Percentiles rank a stretch among this genome's conserved stretches.
These are phyloP conservation scores for Nannizziopsis barbatae DNA, from an alignment of 2,329 filamentous ascomycete species.

Conservation along the genomic window DNA sequence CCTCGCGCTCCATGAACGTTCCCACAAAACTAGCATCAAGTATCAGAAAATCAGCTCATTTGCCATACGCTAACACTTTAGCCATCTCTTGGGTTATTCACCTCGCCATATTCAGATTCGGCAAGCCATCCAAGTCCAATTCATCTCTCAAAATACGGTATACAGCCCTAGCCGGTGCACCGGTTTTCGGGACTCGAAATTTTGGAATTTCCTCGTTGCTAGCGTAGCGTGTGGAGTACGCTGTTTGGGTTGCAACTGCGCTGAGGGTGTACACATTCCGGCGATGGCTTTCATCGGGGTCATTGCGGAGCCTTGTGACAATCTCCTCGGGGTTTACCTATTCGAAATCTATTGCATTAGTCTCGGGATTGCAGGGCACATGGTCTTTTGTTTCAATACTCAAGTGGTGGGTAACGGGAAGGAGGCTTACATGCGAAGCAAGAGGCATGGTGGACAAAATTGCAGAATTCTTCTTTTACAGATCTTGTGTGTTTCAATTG, in stretches of 20 bases:
- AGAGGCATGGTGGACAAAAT: slow-evolving; percentile 6
- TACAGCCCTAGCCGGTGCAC: slow-evolving; percentile 45
- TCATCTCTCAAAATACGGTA: slow-evolving; percentile 56
- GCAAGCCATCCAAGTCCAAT: slow-evolving; percentile 53
- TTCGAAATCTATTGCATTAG: not conserved
- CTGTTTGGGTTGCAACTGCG: slow-evolving; percentile 20
- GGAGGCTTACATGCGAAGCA: slow-evolving; percentile 9
- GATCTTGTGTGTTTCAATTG: not conserved
- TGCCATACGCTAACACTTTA: not conserved
- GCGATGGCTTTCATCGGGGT: slow-evolving; percentile 20
- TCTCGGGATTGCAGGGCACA: not conserved
- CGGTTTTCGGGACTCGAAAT: slow-evolving; percentile 25
- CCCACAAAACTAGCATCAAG: slow-evolving; percentile 48
- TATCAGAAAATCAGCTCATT: not conserved
- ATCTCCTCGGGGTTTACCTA: slow-evolving; percentile 24
- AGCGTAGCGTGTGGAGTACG: slow-evolving; percentile 27
- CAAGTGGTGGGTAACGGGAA: not conserved
- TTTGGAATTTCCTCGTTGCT: slow-evolving; percentile 26
- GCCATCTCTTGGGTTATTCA: slow-evolving; percentile 17
- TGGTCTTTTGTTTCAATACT: not conserved
- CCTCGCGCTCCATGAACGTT: slow-evolving; percentile 60
- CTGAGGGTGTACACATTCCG: slow-evolving; percentile 22
- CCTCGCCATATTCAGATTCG: slow-evolving; percentile 56
- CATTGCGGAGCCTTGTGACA: slow-evolving; percentile 19
- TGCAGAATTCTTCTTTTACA: not conserved